A percentile compares a stretch with the other conserved stretches of the same genome.
phyloP scores from a whole-genome alignment of 2,329 filamentous ascomycete genomes.

The Cladobotryum protrusum region DNA sequence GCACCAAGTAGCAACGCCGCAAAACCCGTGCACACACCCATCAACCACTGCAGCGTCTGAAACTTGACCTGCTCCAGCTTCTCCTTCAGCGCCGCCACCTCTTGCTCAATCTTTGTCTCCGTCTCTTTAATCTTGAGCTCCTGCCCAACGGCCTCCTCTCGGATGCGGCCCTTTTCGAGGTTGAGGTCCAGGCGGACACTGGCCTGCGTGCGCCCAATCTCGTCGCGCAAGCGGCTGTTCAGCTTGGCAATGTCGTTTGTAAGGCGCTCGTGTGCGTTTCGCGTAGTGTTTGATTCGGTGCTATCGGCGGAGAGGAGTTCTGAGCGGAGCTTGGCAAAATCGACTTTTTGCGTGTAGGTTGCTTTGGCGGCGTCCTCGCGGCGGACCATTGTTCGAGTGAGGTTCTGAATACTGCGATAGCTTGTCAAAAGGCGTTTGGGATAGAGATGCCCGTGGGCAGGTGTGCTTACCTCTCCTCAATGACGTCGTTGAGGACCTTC shows the following conservation, averaged over 20 bases:
- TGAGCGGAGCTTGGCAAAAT: constrained; percentile 93
- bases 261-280: constrained; percentile 82
- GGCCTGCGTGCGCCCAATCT: constrained; percentile 90
- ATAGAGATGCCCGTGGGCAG: background rate
- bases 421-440: background rate
- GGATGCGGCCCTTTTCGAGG: constrained; percentile 90
- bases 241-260: constrained; percentile 94
- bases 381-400: constrained; percentile 95
- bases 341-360: constrained; percentile 82
- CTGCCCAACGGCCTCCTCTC: constrained; percentile 93
- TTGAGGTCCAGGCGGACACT: constrained; percentile 90
- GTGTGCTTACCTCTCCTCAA: constrained; percentile 70
- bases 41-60: constrained; percentile 94
- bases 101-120: constrained; percentile 96
- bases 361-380: constrained; percentile 86
- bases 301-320: constrained; percentile 89
- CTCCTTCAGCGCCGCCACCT: constrained; percentile 83
- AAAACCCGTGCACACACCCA: constrained; percentile 71
- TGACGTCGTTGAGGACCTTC: constrained; percentile 92
- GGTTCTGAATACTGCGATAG: constrained; percentile 72
- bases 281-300: constrained; percentile 82
- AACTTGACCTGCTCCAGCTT: constrained; percentile 97
- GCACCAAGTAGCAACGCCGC: constrained; percentile 62
- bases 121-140: constrained; percentile 99
- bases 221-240: constrained; percentile 80